Evolutionary conservation across 768 basidiomycete species (phyloP), one percentile per base, ranked within the genome.

Genomic region (Rhodotorula babjevae): DNA sequence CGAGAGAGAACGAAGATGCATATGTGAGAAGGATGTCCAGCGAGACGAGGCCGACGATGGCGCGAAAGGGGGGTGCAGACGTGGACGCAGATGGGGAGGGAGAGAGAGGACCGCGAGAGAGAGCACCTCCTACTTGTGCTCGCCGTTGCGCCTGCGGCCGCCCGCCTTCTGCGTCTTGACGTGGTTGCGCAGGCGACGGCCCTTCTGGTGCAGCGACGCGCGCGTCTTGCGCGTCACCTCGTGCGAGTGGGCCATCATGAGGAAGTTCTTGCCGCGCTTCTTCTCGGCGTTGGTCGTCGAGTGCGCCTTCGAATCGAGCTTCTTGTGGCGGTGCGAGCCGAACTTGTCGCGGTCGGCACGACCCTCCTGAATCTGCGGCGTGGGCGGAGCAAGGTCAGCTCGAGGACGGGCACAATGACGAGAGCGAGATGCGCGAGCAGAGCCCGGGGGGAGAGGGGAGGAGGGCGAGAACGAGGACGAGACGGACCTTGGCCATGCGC

Each of bases 311-410:
- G 67, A 64, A 63, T 63, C 58, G 36, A 75, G 62, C 75, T 78
- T 78, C 74, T 77, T 77, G 73, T 77, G 76, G 56, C 69, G 73
- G 67, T 73, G 71, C 31, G 56, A 62, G 10, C 91, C 91, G 79
- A 88, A 96, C 82, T 94, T 95, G 80, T 95, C 94, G 61, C 95
- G 86, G 0, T 93, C 95, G 81, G 98, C 94, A 52, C 94, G 86
- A 0, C 95, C 95, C 80, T 92, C 91, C 79, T 90, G 87, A 73
- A 97, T 90, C 68, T 68, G 59, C 33, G 11, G 58, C 40, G 44
- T 27, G 27, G 21, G 33, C 31, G 12, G 0, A 25, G 27, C 10
- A 11, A 21, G 14, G 57, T 46, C 23, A 33, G 58, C 15, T 16
- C n/a, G n/a, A n/a, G n/a, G n/a, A n/a, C n/a, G n/a, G n/a, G n/a